Percentiles rank a stretch among this genome's conserved stretches.
Evolutionary conservation across 2,329 filamentous ascomycete species (phyloP).

Genomic region (Daldinia sp.): DNA sequence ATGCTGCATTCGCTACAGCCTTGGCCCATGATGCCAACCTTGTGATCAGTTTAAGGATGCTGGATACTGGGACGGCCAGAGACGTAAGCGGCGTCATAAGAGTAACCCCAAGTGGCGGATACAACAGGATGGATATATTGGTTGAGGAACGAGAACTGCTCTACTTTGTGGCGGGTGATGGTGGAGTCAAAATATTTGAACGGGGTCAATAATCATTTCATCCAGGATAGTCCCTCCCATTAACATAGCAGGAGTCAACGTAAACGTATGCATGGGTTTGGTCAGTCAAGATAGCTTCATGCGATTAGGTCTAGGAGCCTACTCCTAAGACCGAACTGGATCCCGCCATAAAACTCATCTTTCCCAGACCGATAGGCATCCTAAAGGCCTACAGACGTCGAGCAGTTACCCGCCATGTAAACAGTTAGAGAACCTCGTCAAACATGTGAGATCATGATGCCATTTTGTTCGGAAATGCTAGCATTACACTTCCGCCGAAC

Average conservation of each 20-base stretch:
- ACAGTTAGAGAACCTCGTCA: slow-evolving; percentile 5
- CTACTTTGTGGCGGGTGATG: slow-evolving; percentile 85
- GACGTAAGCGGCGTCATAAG: slow-evolving; percentile 92
- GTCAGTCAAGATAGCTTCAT: slow-evolving; percentile 3
- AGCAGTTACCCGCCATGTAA: slow-evolving; percentile 10
- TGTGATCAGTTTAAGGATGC: slow-evolving; percentile 76
- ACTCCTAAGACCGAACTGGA: not conserved
- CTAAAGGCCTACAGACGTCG: not conserved
- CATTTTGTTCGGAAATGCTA: slow-evolving; percentile 50
- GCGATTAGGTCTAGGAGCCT: slow-evolving; percentile 8
- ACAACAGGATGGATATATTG: slow-evolving; percentile 42
- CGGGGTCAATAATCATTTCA: slow-evolving; percentile 74
- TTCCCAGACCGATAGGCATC: slow-evolving; percentile 4
- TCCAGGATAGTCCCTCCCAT: slow-evolving; percentile 1
- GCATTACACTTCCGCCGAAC: slow-evolving; percentile 49
- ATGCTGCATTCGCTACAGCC: slow-evolving; percentile 77
- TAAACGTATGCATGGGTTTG: not conserved
- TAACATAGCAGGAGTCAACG: not conserved
- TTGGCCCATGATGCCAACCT: slow-evolving; percentile 80
- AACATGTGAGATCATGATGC: slow-evolving; percentile 51
- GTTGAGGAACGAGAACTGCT: slow-evolving; percentile 77
- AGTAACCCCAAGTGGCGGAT: slow-evolving; percentile 70
- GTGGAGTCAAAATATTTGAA: slow-evolving; percentile 85
- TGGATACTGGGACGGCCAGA: slow-evolving; percentile 89
- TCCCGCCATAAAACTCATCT: not conserved